phyloP scores from a whole-genome alignment of 2,329 filamentous ascomycete genomes.

The Alternaria brassicae region DNA sequence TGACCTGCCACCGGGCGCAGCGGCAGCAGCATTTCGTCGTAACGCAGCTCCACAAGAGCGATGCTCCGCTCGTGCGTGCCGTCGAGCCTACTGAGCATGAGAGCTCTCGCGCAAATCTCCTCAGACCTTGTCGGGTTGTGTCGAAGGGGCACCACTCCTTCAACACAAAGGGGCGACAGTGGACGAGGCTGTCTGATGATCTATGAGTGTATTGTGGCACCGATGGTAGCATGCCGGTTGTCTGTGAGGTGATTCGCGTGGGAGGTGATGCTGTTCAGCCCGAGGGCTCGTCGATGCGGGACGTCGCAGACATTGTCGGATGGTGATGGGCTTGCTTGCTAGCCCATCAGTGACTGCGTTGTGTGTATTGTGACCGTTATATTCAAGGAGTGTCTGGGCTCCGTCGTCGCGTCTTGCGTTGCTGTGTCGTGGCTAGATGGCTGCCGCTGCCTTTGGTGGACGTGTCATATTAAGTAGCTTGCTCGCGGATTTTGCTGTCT shows the following conservation, averaged over 20 bases:
- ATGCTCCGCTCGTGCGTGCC: neutral
- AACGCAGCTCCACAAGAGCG: neutral
- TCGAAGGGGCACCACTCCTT: constrained; percentile 13
- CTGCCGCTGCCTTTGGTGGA: constrained; percentile 19
- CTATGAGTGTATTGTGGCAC: constrained; percentile 22
- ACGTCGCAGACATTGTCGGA: constrained; percentile 17
- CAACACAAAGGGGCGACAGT: constrained; percentile 10
- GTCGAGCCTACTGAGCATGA: neutral
- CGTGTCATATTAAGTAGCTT: constrained; percentile 22
- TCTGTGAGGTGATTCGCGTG: constrained; percentile 6
- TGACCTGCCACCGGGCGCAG: neutral
- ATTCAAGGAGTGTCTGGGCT: constrained; percentile 15
- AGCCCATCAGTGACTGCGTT: constrained; percentile 23
- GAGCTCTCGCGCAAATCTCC: neutral
- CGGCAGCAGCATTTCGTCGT: neutral
- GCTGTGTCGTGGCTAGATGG: constrained; percentile 22
- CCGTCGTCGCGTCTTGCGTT: constrained; percentile 19
- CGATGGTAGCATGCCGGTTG: constrained; percentile 21
- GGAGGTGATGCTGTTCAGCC: neutral
- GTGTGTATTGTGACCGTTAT: constrained; percentile 16
- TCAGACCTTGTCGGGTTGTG: neutral
- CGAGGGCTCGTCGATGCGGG: neutral
- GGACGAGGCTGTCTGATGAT: constrained; percentile 20
- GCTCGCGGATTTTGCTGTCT: constrained; percentile 15
- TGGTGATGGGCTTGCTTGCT: constrained; percentile 12